Percentiles rank a stretch among this genome's conserved stretches.
These are phyloP conservation scores for Vanrija humicola DNA, from an alignment of 1,284 basidiomycete genomes.

Conservation along the genomic window DNA sequence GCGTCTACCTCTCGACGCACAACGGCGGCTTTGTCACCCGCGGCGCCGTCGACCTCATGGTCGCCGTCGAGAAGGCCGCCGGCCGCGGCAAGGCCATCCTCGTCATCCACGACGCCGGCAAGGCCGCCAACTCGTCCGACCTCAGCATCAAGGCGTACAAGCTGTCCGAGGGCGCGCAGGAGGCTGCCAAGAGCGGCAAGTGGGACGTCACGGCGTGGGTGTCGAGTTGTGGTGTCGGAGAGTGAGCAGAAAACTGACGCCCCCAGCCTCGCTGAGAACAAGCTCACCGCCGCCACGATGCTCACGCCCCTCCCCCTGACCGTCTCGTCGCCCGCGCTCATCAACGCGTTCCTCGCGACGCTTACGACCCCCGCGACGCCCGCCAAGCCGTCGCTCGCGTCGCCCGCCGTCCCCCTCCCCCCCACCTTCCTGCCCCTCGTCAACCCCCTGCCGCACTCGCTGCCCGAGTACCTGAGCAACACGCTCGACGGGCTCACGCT, in stretches of 20 bases:
- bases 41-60: constrained; percentile 82
- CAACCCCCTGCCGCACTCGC: constrained; percentile 53
- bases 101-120: constrained; percentile 72
- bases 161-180: constrained; percentile 75
- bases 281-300: constrained; percentile 83
- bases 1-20: constrained; percentile 89
- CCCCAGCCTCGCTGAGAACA: constrained; percentile 72
- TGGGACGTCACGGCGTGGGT: constrained; percentile 79
- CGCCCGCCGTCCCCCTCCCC: constrained; percentile 46
- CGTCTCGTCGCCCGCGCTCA: constrained; percentile 79
- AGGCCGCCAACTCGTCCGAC: constrained; percentile 71
- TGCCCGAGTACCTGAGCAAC: constrained; percentile 60
- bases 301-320: constrained; percentile 85
- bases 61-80: constrained; percentile 60
- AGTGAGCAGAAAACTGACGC: constrained; percentile 5
- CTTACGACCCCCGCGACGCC: constrained; percentile 53
- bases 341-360: constrained; percentile 77
- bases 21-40: constrained; percentile 90
- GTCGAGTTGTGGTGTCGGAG: neutral
- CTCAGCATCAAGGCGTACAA: constrained; percentile 88
- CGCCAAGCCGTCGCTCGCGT: constrained; percentile 36
- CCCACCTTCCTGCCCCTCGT: constrained; percentile 55
- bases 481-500: constrained; percentile 79
- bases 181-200: constrained; percentile 78
- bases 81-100: constrained; percentile 75